These are phyloP conservation scores for Penicillium sp. DNA, from an alignment of 2,329 filamentous ascomycete species.

Conservation along the genomic window DNA sequence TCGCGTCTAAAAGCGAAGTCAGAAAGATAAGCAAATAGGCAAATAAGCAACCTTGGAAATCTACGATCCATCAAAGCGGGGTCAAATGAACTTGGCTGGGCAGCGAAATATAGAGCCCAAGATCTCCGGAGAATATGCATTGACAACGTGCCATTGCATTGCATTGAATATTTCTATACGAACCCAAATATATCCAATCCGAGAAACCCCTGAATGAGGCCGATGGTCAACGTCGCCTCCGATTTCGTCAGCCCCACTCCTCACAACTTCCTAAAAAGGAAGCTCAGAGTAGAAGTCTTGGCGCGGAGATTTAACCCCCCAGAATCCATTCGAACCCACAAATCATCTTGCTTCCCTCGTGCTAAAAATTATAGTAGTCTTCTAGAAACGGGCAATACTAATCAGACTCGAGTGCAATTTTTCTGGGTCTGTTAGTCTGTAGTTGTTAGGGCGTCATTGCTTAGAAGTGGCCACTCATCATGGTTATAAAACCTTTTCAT, in stretches of 20 bases:
- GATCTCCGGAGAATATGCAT: background rate
- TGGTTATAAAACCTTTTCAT: background rate
- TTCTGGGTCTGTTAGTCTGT: background rate
- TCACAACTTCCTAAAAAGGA: slow-evolving; percentile 25
- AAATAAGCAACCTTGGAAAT: too few relatives aligned
- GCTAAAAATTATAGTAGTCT: background rate
- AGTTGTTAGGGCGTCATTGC: slow-evolving; percentile 3
- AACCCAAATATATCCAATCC: background rate
- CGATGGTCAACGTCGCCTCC: background rate
- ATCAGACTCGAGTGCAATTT: background rate
- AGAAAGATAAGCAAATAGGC: background rate
- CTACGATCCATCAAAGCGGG: background rate
- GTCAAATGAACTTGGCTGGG: background rate
- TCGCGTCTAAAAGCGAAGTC: background rate
- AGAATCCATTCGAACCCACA: background rate
- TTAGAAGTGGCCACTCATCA: slow-evolving; percentile 10
- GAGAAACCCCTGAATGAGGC: background rate
- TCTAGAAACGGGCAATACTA: slow-evolving; percentile 6
- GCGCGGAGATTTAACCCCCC: background rate
- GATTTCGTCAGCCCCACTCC: slow-evolving; percentile 22
- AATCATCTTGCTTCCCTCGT: slow-evolving; percentile 4
- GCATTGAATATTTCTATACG: background rate
- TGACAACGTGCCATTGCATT: background rate
- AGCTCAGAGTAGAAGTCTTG: slow-evolving; percentile 14
- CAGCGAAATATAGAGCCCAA: background rate